phyloP scores from a whole-genome alignment of 2,329 filamentous ascomycete genomes.

The Epichloe scottii region DNA sequence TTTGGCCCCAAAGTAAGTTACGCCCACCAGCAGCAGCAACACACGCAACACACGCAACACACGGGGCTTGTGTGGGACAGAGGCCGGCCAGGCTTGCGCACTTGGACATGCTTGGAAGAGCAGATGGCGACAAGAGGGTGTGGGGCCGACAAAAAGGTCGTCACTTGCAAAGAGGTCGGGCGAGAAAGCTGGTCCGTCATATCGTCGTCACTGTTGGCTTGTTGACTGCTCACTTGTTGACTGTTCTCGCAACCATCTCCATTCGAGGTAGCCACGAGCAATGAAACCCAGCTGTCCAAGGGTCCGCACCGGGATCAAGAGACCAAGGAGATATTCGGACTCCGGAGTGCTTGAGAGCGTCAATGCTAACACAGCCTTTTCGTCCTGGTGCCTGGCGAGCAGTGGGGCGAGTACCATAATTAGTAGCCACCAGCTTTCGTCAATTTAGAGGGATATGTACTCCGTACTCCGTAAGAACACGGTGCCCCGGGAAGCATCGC shows the following conservation, averaged over 20 bases:
- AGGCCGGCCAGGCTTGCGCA: neutral
- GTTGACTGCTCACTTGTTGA: neutral
- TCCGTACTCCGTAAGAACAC: neutral
- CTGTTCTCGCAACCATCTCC: neutral
- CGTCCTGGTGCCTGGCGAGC: slow-evolving; percentile 4
- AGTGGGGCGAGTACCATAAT: neutral
- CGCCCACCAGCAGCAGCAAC: no score
- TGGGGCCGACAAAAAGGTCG: slow-evolving; percentile 2
- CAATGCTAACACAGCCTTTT: neutral
- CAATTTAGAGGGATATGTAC: neutral
- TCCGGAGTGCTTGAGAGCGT: no score
- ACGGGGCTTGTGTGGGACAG: slow-evolving; percentile 7
- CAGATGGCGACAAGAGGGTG: slow-evolving; percentile 1
- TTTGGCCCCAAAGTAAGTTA: no score
- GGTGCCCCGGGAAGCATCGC: slow-evolving; percentile 3
- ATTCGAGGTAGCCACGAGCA: neutral
- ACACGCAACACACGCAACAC: slow-evolving; percentile 1
- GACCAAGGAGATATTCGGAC: neutral
- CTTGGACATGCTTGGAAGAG: slow-evolving; percentile 1
- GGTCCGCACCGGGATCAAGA: neutral
- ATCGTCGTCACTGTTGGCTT: neutral
- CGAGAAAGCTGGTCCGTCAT: slow-evolving; percentile 4
- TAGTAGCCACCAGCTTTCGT: neutral
- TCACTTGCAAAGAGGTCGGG: neutral
- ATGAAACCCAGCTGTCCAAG: neutral